Evolutionary conservation across 1,284 basidiomycete species (phyloP), one percentile per base, ranked within the genome.

Genomic region (Boletellus deceptivus): DNA sequence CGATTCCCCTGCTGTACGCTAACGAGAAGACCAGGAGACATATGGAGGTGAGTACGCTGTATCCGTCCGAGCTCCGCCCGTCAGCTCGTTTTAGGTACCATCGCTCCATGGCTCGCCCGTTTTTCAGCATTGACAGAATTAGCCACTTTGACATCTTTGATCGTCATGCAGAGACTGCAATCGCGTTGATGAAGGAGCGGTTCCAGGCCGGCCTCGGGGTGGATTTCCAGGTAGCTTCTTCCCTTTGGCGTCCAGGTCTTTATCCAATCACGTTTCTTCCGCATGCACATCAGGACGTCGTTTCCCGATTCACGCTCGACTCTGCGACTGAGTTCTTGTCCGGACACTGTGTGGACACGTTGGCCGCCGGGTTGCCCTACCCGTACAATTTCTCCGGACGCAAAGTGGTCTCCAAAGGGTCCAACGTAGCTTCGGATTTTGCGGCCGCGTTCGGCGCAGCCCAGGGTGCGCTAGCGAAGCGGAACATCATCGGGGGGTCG

Each of bases 141-240:
- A 70, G 67, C 29, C 70, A 79, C 53, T 77, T 78, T 48, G 73
- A 78, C 10, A 65, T 74, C n/a, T 77, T 78, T 49, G 72, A 74
- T 43, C 65, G 67, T 3, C 72, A 76, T 41, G 67, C 73, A 2
- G 69, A 75, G 39, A 56, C 61, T 13, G 62, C 65, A 0, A 50
- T 79, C 36, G 47, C 56, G 4, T 54, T 64, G 16, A 67, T 76
- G 54, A 70, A 65, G 36, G 60, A 66, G 17, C 72, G 73, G 20
- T 56, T 68, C 25, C 57, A 55, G 14, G 50, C 55, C 11, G 72
- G 69, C 18, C 60, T 69, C 7, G 61, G 75, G 0, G 55, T 79
- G 11, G 75, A 79, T 50, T 72, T 76, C 45, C 74, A 75, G 57
- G 74, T 75, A 51, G 22, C 36, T 48, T 48, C 27, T 29, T 9